Percentiles rank a stretch among this genome's conserved stretches.
These are phyloP conservation scores for Sphenostylis stenocarpa DNA, from an alignment of 306 rosid species.

Conservation along the genomic window DNA sequence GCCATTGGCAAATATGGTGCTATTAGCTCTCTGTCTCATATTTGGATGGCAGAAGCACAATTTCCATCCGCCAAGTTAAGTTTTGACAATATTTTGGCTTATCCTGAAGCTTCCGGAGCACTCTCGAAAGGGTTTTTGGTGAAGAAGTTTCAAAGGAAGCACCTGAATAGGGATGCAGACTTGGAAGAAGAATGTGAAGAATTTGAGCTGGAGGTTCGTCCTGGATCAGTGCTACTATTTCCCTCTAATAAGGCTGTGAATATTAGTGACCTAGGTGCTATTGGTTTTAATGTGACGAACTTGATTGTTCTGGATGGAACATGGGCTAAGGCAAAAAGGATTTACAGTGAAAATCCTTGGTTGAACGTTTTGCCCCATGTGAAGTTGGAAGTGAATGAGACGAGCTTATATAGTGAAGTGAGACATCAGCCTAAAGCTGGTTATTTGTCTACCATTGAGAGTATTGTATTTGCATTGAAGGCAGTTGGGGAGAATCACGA, in stretches of 20 bases:
- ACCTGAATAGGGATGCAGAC: conserved; percentile 24
- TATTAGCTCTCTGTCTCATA: conserved; percentile 50
- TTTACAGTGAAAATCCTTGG: conserved; percentile 86
- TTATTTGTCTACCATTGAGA: conserved; percentile 81
- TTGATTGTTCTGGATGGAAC: conserved; percentile 86
- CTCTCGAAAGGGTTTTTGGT: conserved; percentile 67
- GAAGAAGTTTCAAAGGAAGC: conserved; percentile 54
- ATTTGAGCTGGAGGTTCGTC: conserved; percentile 63
- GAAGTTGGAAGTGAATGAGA: conserved; percentile 65
- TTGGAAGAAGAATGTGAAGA: conserved; percentile 62
- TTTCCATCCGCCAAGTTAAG: conserved; percentile 13
- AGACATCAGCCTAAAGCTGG: conserved; percentile 79
- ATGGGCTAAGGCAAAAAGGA: conserved; percentile 91
- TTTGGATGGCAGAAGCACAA: conserved; percentile 51
- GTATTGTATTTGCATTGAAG: conserved; percentile 73
- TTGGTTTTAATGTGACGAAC: conserved; percentile 55
- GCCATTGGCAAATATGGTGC: conserved; percentile 64
- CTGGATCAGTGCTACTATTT: conserved; percentile 72
- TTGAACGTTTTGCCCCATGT: conserved; percentile 71
- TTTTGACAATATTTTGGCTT: conserved; percentile 43
- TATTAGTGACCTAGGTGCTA: conserved; percentile 35
- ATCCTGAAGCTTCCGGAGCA: conserved; percentile 56
- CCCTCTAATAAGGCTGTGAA: conserved; percentile 66
- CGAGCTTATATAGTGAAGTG: conserved; percentile 76
- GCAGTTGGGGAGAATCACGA: conserved; percentile 57